Evolutionary conservation across 2,329 filamentous ascomycete species (phyloP).

Genomic region (Fusarium pilosicola): DNA sequence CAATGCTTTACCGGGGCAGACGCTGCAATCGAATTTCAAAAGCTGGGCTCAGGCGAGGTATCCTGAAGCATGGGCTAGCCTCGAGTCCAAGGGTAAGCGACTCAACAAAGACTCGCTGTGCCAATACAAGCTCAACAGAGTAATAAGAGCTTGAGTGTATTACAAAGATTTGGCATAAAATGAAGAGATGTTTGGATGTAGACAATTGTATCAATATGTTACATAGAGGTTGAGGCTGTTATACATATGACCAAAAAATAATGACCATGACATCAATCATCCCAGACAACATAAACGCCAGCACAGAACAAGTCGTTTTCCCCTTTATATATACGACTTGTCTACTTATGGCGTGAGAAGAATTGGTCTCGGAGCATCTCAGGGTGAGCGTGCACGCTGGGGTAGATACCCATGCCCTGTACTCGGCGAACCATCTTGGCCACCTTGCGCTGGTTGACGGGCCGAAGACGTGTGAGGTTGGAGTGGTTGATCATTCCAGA

Average conservation of each 20-base stretch:
- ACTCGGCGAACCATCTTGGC: constrained; percentile 91
- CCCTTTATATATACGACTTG: not conserved
- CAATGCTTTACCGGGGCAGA: constrained; percentile 74
- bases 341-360: constrained; percentile 40
- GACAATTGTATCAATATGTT: constrained; percentile 50
- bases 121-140: constrained; percentile 61
- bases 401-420: constrained; percentile 91
- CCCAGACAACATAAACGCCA: constrained; percentile 28
- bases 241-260: constrained; percentile 47
- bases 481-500: constrained; percentile 86
- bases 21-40: constrained; percentile 75
- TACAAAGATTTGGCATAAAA: constrained; percentile 32
- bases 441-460: constrained; percentile 91
- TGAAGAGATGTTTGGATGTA: constrained; percentile 38
- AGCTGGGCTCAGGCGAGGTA: constrained; percentile 77
- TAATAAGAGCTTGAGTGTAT: constrained; percentile 59
- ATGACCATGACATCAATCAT: constrained; percentile 43
- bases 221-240: constrained; percentile 48
- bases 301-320: constrained; percentile 5
- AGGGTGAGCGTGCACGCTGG: constrained; percentile 89
- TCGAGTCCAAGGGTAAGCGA: constrained; percentile 65
- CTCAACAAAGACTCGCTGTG: constrained; percentile 56
- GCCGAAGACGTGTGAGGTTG: constrained; percentile 80
- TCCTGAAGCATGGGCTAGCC: constrained; percentile 73
- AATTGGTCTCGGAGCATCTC: constrained; percentile 70